Percentiles rank a stretch among this genome's conserved stretches.
Evolutionary conservation across 1,284 basidiomycete species (phyloP).

Genomic region (Ustanciosporium gigantosporum): DNA sequence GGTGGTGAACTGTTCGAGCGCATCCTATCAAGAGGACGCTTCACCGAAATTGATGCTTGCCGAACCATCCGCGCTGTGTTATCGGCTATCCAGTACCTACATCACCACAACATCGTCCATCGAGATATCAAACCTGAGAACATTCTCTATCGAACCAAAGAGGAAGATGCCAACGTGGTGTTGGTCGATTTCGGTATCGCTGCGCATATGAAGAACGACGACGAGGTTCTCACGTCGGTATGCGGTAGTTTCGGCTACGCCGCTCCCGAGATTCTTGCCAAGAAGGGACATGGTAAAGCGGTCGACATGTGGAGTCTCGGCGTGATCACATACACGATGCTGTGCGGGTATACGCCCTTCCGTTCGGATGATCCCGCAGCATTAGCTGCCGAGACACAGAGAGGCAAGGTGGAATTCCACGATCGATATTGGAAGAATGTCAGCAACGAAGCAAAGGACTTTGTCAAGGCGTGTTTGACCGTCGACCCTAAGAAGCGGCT

Average conservation of each 20-base stretch:
- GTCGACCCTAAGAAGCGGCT: slow-evolving; percentile 75
- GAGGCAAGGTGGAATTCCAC: slow-evolving; percentile 78
- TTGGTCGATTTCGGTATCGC: slow-evolving; percentile 84
- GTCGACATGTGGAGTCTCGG: slow-evolving; percentile 94
- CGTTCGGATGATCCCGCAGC: slow-evolving; percentile 77
- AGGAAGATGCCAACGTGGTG: slow-evolving; percentile 65
- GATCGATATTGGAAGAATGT: slow-evolving; percentile 93
- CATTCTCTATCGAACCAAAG: slow-evolving; percentile 80
- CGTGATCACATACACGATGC: slow-evolving; percentile 78
- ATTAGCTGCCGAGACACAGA: slow-evolving; percentile 78
- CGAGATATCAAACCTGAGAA: slow-evolving; percentile 72
- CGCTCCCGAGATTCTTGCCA: slow-evolving; percentile 80
- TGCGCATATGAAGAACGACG: slow-evolving; percentile 62
- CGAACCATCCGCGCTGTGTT: slow-evolving; percentile 52
- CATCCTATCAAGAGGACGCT: slow-evolving; percentile 54
- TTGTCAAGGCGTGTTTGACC: slow-evolving; percentile 75
- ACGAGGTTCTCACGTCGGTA: slow-evolving; percentile 77
- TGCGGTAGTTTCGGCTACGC: slow-evolving; percentile 93
- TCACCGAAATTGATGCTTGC: slow-evolving; percentile 60
- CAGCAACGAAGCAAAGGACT: slow-evolving; percentile 76
- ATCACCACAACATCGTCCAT: slow-evolving; percentile 57
- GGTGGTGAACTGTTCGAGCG: slow-evolving; percentile 63
- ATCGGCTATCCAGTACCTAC: slow-evolving; percentile 56
- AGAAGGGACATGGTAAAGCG: slow-evolving; percentile 82
- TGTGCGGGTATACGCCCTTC: slow-evolving; percentile 70